Conservation (phyloP, 805 yeast genomes). For the Ogataea methylovora region DNA sequence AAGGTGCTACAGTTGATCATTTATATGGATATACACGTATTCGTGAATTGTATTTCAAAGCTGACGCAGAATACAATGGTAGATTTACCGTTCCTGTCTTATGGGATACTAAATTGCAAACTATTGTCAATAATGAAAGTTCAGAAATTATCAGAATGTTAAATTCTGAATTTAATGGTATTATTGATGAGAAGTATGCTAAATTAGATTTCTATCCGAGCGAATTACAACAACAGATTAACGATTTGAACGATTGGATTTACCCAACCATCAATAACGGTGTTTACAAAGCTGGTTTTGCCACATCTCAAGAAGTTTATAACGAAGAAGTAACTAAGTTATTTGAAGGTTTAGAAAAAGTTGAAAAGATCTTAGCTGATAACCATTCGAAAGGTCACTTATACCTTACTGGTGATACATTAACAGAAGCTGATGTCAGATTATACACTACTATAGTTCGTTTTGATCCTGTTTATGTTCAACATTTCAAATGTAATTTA, state of each 20-base stretch:
- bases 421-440: constrained; percentile 90
- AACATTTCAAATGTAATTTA: constrained; percentile 90
- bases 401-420: constrained; percentile 51
- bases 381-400: constrained; percentile 28
- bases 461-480: constrained; percentile 89
- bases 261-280: constrained; percentile 87
- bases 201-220: constrained; percentile 58
- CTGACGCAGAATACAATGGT: constrained; percentile 69
- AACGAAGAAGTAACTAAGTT: constrained; percentile 57
- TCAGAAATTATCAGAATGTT: constrained; percentile 83
- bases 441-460: constrained; percentile 82
- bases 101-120: constrained; percentile 78
- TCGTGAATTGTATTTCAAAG: constrained; percentile 67
- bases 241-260: constrained; percentile 73
- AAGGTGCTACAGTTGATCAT: constrained; percentile 49
- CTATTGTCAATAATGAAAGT: constrained; percentile 89
- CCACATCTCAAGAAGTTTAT: constrained; percentile 76
- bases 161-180: constrained; percentile 62
- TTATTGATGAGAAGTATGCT: constrained; percentile 41
- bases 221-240: constrained; percentile 47
- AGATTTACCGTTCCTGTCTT: constrained; percentile 89
- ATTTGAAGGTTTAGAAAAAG: constrained; percentile 61
- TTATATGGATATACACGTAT: constrained; percentile 52
- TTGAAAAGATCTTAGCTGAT: constrained; percentile 50
- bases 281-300: constrained; percentile 89